Evolutionary conservation across 2,329 filamentous ascomycete genomes (phyloP).

Genomic region (Colletotrichum sidae): DNA sequence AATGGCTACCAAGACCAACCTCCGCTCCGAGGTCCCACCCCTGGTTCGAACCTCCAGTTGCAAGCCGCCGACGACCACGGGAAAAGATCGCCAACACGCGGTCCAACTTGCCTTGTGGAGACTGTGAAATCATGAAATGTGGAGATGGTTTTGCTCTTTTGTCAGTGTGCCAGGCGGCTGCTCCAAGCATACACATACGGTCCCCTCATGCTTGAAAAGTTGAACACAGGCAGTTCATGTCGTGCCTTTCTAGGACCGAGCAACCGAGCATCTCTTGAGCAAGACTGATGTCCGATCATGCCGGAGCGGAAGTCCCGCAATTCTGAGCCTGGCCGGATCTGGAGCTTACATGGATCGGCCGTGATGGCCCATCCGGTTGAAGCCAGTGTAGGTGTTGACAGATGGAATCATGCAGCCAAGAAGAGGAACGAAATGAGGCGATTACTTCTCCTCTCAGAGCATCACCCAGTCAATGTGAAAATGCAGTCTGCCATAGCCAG

Average conservation of each 20-base stretch:
- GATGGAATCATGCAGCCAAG: conserved; percentile 20
- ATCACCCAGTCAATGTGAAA: too few relatives aligned
- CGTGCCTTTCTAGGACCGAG: background rate
- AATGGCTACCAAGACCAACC: background rate
- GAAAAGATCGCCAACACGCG: background rate
- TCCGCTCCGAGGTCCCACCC: background rate
- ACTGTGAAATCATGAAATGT: background rate
- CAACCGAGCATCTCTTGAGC: background rate
- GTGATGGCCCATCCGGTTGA: background rate
- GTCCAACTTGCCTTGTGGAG: conserved; percentile 7
- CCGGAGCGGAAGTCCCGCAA: background rate
- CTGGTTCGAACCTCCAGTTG: background rate
- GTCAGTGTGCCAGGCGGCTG: background rate
- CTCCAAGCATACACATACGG: too few relatives aligned
- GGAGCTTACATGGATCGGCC: background rate
- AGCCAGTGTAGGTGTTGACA: background rate
- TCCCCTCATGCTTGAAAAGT: too few relatives aligned
- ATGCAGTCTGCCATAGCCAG: too few relatives aligned
- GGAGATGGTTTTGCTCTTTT: background rate
- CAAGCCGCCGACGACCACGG: background rate
- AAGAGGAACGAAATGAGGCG: background rate
- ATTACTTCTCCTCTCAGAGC: too few relatives aligned
- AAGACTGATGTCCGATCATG: too few relatives aligned
- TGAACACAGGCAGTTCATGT: background rate
- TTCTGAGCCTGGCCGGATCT: background rate